phyloP scores from a whole-genome alignment of 345 rosid species.

The Eucalyptus fibrosa region DNA sequence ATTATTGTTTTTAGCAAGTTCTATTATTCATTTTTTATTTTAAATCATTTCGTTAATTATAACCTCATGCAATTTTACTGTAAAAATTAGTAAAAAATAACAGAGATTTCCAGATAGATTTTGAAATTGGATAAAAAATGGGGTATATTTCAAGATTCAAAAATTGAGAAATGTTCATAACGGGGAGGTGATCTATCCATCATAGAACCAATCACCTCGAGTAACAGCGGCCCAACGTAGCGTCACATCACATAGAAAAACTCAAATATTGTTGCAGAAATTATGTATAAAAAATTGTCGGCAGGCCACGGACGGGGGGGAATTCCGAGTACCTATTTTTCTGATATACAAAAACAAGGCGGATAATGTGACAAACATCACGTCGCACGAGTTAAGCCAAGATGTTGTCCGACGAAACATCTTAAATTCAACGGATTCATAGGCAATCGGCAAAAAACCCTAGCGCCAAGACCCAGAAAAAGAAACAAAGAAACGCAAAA shows the following conservation, averaged over 20 bases:
- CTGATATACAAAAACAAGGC: background rate
- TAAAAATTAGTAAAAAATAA: too few species aligned
- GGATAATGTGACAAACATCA: background rate
- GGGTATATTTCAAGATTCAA: too few species aligned
- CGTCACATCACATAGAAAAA: background rate
- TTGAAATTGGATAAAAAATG: too few species aligned
- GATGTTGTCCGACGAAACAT: background rate
- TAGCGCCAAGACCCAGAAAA: background rate
- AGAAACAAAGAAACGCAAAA: background rate
- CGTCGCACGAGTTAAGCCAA: background rate
- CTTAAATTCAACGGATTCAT: background rate
- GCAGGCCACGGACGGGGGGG: background rate
- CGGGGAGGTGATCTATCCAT: too few species aligned
- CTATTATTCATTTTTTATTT: too few species aligned
- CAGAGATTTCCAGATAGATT: too few species aligned
- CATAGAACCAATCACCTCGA: too few species aligned
- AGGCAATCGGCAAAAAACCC: background rate
- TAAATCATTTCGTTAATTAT: too few species aligned
- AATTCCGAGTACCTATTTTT: background rate
- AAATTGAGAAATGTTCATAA: too few species aligned
- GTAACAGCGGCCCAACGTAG: background rate
- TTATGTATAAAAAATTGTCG: background rate
- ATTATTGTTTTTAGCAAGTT: too few species aligned
- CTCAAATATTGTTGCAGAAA: background rate
- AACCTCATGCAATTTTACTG: too few species aligned